phyloP scores from a whole-genome alignment of 352 stramenopile genomes.

The Phytophthora citricola region DNA sequence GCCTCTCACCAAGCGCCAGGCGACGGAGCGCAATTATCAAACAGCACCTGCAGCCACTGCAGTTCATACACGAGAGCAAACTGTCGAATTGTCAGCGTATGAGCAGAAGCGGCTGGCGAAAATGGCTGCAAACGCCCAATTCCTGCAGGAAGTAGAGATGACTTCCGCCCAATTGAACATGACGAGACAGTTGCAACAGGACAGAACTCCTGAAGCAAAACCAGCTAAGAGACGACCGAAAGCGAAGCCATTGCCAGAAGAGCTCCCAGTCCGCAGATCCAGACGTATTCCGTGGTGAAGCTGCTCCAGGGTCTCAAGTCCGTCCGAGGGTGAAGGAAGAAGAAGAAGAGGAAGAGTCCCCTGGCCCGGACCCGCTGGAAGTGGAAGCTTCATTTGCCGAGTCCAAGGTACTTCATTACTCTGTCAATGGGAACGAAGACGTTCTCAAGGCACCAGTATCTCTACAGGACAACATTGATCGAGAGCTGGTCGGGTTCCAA shows the following conservation, averaged over 20 bases:
- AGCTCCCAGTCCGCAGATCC: slow-evolving; percentile 37
- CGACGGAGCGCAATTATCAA: not conserved
- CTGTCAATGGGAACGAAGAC: slow-evolving; percentile 16
- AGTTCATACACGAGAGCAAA: not conserved
- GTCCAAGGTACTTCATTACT: slow-evolving; percentile 44
- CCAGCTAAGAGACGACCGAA: slow-evolving; percentile 9
- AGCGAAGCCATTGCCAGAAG: slow-evolving; percentile 4
- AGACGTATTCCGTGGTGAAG: slow-evolving; percentile 42
- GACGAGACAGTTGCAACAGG: slow-evolving; percentile 17
- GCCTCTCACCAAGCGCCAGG: slow-evolving; percentile 10
- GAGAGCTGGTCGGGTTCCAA: slow-evolving; percentile 30
- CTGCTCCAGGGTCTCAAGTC: slow-evolving; percentile 6
- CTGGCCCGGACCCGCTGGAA: slow-evolving; percentile 16
- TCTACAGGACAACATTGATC: not conserved
- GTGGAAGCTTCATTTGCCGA: slow-evolving; percentile 39
- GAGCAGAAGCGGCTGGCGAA: slow-evolving; percentile 47
- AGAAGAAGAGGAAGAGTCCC: slow-evolving; percentile 1
- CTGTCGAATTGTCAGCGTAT: slow-evolving; percentile 44
- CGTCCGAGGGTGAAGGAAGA: not conserved
- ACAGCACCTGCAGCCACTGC: not conserved
- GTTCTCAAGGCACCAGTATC: slow-evolving; percentile 1
- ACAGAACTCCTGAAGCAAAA: not conserved
- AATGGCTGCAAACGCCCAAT: slow-evolving; percentile 54
- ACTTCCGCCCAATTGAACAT: slow-evolving; percentile 31
- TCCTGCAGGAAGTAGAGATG: slow-evolving; percentile 55